These are phyloP conservation scores for Eucalyptus paniculata DNA, from an alignment of 345 rosid genomes.

Conservation along the genomic window DNA sequence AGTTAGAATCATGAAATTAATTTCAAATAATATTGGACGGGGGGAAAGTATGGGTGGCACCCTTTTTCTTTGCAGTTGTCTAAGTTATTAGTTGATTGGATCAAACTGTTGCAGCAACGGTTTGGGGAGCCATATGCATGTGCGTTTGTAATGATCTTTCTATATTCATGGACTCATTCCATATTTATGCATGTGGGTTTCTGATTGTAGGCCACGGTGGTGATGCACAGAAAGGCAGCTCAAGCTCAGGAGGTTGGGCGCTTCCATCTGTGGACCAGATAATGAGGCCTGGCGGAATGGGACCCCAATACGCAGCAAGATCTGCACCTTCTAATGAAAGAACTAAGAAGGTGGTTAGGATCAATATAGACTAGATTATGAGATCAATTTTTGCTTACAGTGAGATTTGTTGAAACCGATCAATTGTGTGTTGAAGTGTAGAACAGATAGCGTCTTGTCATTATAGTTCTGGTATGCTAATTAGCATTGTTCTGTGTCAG, in stretches of 20 bases:
- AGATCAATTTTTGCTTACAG: background rate
- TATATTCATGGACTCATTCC: background rate
- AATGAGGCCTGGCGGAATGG: background rate
- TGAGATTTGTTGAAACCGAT: background rate
- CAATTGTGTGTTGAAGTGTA: background rate
- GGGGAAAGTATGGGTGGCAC: background rate
- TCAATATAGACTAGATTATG: constrained; percentile 48
- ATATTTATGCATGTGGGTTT: background rate
- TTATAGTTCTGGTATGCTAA: background rate
- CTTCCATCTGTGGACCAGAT: constrained; percentile 15
- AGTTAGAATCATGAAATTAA: background rate
- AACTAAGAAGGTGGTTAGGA: constrained; percentile 37
- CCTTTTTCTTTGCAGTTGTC: background rate
- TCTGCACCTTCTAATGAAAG: background rate
- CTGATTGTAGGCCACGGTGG: background rate
- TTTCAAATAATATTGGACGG: background rate
- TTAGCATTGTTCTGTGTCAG: background rate
- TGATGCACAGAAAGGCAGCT: background rate
- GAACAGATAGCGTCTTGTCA: background rate
- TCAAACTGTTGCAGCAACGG: background rate
- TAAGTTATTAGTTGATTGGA: background rate
- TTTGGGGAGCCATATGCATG: background rate
- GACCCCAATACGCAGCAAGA: constrained; percentile 4
- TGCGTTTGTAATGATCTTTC: background rate
- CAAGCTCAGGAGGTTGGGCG: constrained; percentile 14